Evolutionary conservation across 2,329 filamentous ascomycete species (phyloP), one percentile per base, ranked within the genome.

Genomic region (Penicillium vulpinum): DNA sequence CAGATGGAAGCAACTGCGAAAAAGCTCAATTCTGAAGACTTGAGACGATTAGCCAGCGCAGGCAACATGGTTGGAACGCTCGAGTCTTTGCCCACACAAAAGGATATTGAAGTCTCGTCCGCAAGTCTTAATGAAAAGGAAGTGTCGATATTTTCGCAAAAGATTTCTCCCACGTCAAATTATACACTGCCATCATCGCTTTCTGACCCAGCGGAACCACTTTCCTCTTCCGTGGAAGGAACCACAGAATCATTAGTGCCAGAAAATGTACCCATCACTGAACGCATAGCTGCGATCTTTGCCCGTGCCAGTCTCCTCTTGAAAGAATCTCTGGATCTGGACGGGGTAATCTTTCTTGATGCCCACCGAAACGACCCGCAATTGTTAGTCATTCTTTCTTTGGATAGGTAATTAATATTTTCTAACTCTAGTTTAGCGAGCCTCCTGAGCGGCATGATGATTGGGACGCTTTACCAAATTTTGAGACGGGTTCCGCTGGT

Each of bases 281-380:
- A 64, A 36, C 62, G 63, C 2, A 61, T 69, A 18, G 36, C 51
- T 2, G 57, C 63, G 10, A 68, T 80, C 3, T 80, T 80, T 31
- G 68, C 74, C 0, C 76, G 75, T 21, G 80, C 79, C 5, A 77
- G 78, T 35, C 68, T 70, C 7, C 72, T 80, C 1, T 70, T 82
- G 16, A 69, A 75, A 4, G 69, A 77, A 28, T 75, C 77, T 0
- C 67, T 80, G 44, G 73, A 79, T 44, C 65, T 77, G 0, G 74
- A 76, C 22, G 77, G 77, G 4, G 63, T 67, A 3, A 65, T 70
- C 0, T 73, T 75, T n/a, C 62, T 77, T 3, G 58, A 65, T 60
- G 60, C 65, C 5, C 26, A 62, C 28, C 66, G 56, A 13, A 66
- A 59, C 39, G 65, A 67, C 35, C 58, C 62, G 15, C 64, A 63